Evolutionary conservation across 1,284 basidiomycete species (phyloP), one percentile per base, ranked within the genome.

Genomic region (Farysia itapuensis): DNA sequence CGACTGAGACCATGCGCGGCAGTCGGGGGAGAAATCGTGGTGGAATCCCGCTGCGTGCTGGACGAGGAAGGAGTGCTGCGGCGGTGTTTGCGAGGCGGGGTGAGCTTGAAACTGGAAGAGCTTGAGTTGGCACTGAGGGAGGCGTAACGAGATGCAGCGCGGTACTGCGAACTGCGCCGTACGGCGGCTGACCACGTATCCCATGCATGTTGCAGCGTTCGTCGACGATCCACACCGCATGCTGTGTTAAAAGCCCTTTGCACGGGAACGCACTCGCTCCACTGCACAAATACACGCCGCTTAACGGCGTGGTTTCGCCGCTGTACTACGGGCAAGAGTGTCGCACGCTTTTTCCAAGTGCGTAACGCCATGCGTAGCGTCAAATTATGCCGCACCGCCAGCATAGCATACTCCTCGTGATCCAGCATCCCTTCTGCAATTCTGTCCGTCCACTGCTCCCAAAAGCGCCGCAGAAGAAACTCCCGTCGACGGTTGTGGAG

Each of bases 251-350:
- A 5, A 35, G 33, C n/a, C 35, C 34, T 36, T 14, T 47, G 59
- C 5, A 20, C 22, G 9, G 66, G 66, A 19, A 67, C 25, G 1
- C 20, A 28, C 7, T 32, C 18, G 9, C 28, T 23, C 66, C 66
- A 69, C 14, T 28, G 30, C 11, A 26, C 33, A 5, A 57, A 19
- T 4, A 59, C 44, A 0, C 14, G 21, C 4, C 43, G 37, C 22
- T 52, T 58, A 24, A 64, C 45, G 21, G 39, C 30, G 2, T 35
- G 26, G 24, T 67, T 61, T 11, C 59, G 46, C 49, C 67, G 39
- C 8, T 48, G 43, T 13, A 69, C 43, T 2, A 64, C 66, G 0
- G 66, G 64, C 2, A 69, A 38, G 19, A 43, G 14, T 0, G 20
- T 32, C 12, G 66, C 67, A 12, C 36, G 30, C 1, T 42, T 36